Evolutionary conservation across 2,329 filamentous ascomycete genomes (phyloP).

Genomic region (Sphaerulina musiva): DNA sequence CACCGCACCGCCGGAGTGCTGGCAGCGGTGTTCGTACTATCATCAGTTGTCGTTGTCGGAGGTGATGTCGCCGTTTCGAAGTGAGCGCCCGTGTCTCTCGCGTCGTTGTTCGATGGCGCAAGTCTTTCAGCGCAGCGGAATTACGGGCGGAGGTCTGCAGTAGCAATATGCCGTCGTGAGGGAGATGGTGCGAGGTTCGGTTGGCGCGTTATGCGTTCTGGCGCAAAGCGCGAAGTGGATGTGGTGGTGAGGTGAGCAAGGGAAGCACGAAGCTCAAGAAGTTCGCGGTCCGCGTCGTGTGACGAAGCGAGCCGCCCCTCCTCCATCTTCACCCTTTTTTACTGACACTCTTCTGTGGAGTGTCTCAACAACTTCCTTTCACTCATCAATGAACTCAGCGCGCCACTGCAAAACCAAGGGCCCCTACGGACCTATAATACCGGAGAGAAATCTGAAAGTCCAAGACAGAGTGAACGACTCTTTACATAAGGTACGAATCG

Average conservation of each 20-base stretch:
- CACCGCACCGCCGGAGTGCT: conserved; percentile 5
- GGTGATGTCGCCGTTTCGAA: neutral
- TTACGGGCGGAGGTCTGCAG: neutral
- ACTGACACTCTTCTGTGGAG: no score
- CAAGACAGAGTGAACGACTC: no score
- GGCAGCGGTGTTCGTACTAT: neutral
- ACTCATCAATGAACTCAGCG: no score
- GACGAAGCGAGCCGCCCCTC: no score
- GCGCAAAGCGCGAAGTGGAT: neutral
- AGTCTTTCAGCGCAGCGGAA: neutral
- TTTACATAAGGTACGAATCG: no score
- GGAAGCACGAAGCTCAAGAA: no score
- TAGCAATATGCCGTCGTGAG: neutral
- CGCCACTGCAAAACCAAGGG: no score
- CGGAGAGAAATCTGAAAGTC: no score
- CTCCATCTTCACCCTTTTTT: no score
- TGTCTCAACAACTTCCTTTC: no score
- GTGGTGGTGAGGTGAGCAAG: neutral
- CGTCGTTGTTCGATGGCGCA: neutral
- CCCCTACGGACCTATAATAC: no score
- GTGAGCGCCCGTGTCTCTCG: neutral
- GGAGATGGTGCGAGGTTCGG: neutral
- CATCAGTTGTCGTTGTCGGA: neutral
- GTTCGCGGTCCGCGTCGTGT: no score
- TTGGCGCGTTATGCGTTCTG: neutral